Conservation (phyloP, 148 eudicot species). For the Hydrangea macrophylla region DNA sequence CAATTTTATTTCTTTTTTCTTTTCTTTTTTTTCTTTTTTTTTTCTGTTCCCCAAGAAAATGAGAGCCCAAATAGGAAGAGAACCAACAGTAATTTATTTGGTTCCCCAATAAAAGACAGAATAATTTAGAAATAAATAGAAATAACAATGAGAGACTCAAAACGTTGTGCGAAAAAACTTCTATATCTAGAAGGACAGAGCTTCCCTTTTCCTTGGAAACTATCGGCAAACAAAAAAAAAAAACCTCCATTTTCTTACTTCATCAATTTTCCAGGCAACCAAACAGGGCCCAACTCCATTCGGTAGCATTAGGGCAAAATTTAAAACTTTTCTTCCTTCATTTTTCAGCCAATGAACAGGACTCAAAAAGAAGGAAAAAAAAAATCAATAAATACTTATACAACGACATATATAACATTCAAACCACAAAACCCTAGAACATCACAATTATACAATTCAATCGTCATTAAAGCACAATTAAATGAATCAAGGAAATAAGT, state of each 20-base stretch:
- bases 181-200: background rate
- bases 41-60: background rate
- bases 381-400: background rate
- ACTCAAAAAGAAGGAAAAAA: background rate
- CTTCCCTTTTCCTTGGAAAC: background rate
- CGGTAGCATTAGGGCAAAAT: background rate
- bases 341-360: background rate
- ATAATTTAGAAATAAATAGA: background rate
- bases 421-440: background rate
- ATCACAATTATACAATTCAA: background rate
- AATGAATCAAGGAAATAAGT: background rate
- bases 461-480: background rate
- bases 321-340: background rate
- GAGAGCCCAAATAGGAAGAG: background rate
- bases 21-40: background rate
- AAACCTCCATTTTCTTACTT: background rate
- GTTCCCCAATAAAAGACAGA: no score
- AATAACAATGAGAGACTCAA: background rate
- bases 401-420: no score
- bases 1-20: background rate
- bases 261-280: background rate
- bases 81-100: no score
- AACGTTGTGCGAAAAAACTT: no score
- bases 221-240: background rate
- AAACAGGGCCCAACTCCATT: background rate